phyloP scores from a whole-genome alignment of 805 yeast genomes.

The Kregervanrija fluxuum region DNA sequence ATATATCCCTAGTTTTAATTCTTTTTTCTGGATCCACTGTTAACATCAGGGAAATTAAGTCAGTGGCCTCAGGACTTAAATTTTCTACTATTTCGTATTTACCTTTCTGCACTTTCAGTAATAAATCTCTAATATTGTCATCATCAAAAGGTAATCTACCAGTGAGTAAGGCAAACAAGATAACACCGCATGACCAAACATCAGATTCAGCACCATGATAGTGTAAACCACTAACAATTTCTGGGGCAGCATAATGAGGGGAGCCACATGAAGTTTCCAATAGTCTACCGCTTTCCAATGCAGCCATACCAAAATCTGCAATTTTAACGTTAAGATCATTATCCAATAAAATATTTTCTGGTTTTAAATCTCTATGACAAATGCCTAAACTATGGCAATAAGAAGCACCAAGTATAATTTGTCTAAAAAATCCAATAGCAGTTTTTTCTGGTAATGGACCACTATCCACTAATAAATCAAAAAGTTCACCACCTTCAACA shows the following conservation, averaged over 20 bases:
- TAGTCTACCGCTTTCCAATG: slow-evolving; percentile 71
- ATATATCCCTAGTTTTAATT: slow-evolving; percentile 69
- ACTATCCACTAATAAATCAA: slow-evolving; percentile 81
- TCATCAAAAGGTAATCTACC: slow-evolving; percentile 97
- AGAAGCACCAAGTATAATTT: slow-evolving; percentile 56
- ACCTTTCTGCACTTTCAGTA: slow-evolving; percentile 89
- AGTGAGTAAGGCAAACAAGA: slow-evolving; percentile 84
- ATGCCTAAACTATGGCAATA: slow-evolving; percentile 63
- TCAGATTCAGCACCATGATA: slow-evolving; percentile 97
- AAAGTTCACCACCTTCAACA: slow-evolving; percentile 95
- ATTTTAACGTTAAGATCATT: slow-evolving; percentile 83
- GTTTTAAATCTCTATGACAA: slow-evolving; percentile 74
- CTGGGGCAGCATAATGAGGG: slow-evolving; percentile 98
- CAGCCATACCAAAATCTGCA: slow-evolving; percentile 99
- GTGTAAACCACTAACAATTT: slow-evolving; percentile 88
- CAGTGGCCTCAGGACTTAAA: slow-evolving; percentile 78
- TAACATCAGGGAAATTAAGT: slow-evolving; percentile 73
- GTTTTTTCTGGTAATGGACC: slow-evolving; percentile 87
- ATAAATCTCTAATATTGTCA: slow-evolving; percentile 80
- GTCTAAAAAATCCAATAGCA: slow-evolving; percentile 82
- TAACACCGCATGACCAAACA: slow-evolving; percentile 98
- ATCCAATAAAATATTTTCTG: slow-evolving; percentile 74
- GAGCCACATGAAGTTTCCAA: slow-evolving; percentile 96
- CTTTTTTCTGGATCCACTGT: slow-evolving; percentile 75
- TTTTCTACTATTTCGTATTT: slow-evolving; percentile 75